Evolutionary conservation across 129 eudicot genomes (phyloP), one percentile per base, ranked within the genome.

Genomic region (Ambrosia artemisiifolia): DNA sequence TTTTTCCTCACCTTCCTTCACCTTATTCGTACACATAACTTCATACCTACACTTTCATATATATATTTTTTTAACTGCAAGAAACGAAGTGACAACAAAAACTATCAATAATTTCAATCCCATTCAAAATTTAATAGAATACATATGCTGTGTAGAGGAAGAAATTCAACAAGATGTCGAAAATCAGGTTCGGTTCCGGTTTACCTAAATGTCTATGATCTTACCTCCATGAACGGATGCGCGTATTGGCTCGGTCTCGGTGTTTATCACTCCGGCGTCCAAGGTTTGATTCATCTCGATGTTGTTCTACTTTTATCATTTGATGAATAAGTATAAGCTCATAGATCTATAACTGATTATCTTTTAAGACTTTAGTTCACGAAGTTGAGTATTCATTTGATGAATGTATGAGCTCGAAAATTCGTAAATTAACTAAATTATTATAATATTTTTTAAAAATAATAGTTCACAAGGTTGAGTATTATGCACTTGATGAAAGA

Each of bases 221-320:
- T 92, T 30, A 88, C 93, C 57, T 67, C 96, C 59, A 63, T 88
- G 34, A 92, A 92, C 51, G 88, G 96, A 20, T 92, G 85, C 14
- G 88, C 89, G 66, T 87, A 88, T 46, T 92, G 98, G 96, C 75
- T 92, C 10, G 96, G 98, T 10, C 89, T 92, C 6, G 98, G 98
- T 4, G 94, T 76, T 63, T 87, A 92, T 67, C 98, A 92, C 60
- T 92, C 96, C 3, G 98, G 98, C 38, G 85, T 92, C 35, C 86
- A 92, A 88, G 98, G 96, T 92, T 40, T 32, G 72, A 20, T 51
- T 32, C 61, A 20, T 65, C 66, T 65, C 3, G 1, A 54, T 33
- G 1, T 13, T 43, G 7, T 13, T 24, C 2, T 40, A 40, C 20
- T 11, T 43, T 10, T 11, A 40, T 1, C 11, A 40, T 20, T 61